Evolutionary conservation across 140 eudicot genomes (phyloP).

Genomic region (Senecio squalidus): DNA sequence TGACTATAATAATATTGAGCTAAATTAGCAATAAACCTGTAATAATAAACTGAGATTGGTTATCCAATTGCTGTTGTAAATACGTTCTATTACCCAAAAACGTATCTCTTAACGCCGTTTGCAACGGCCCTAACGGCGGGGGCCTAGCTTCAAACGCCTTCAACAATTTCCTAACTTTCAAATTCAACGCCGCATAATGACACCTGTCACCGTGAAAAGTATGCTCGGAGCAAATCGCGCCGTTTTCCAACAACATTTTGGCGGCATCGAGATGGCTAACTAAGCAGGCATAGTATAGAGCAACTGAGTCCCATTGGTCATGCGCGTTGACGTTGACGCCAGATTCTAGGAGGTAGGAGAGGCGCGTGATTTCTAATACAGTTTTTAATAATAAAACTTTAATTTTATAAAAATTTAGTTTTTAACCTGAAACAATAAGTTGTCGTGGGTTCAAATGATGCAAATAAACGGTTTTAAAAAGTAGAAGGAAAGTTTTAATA

Average conservation of each 20-base stretch:
- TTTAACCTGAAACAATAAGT: no score
- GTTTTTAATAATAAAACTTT: no score
- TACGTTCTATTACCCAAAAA: no score
- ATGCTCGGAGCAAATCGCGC: constrained; percentile 90
- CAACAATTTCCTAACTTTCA: constrained; percentile 84
- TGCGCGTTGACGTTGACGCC: constrained; percentile 89
- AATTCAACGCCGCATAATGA: constrained; percentile 87
- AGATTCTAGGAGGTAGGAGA: constrained; percentile 61
- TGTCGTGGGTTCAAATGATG: no score
- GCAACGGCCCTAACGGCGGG: constrained; percentile 81
- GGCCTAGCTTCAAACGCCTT: constrained; percentile 97
- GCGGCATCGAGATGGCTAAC: constrained; percentile 94
- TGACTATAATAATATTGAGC: no score
- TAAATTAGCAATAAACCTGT: no score
- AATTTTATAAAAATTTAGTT: no score
- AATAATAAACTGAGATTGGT: no score
- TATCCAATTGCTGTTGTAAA: no score
- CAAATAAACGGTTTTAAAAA: no score
- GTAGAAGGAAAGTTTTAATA: no score
- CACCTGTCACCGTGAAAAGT: constrained; percentile 98
- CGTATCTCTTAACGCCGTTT: constrained; percentile 65
- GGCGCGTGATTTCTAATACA: constrained; percentile 36
- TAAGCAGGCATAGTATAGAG: constrained; percentile 84
- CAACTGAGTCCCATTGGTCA: constrained; percentile 91
- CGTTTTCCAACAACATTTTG: constrained; percentile 67